These are phyloP conservation scores for Phytophthora sansomeana DNA, from an alignment of 352 stramenopile genomes.

Conservation along the genomic window DNA sequence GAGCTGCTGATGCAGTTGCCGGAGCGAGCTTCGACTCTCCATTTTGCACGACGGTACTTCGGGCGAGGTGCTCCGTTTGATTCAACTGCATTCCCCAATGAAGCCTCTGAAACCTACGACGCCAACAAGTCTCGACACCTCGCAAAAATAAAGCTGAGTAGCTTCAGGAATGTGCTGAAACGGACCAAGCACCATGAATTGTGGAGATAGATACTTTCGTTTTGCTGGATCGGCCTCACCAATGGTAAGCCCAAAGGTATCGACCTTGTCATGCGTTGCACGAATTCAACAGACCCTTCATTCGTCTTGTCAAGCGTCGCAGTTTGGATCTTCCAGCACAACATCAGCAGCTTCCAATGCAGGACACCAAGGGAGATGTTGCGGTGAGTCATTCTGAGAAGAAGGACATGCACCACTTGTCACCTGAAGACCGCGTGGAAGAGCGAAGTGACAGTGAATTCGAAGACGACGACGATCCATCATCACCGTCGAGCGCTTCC, in stretches of 20 bases:
- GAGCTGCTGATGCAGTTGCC: constrained; percentile 55
- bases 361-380: constrained; percentile 2
- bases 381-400: constrained; percentile 1
- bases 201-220: neutral
- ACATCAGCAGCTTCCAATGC: constrained; percentile 6
- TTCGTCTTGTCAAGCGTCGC: constrained; percentile 21
- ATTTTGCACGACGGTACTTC: constrained; percentile 27
- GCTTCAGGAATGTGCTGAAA: constrained; percentile 5
- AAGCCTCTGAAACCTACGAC: constrained; percentile 7
- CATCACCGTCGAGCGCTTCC: constrained; percentile 16
- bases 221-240: neutral
- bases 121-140: neutral
- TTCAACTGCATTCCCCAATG: neutral
- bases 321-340: constrained; percentile 20
- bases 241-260: neutral
- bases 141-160: constrained; percentile 24
- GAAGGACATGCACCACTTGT: constrained; percentile 2
- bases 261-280: neutral
- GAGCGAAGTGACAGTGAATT: constrained; percentile 21
- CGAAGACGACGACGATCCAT: constrained; percentile 16
- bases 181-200: constrained; percentile 3
- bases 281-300: neutral
- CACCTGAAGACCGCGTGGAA: constrained; percentile 16
- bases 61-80: neutral
- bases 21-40: constrained; percentile 56